Percentiles rank a stretch among this genome's conserved stretches.
Conservation (phyloP, 2,329 filamentous ascomycete genomes). For the Fusarium udum region DNA sequence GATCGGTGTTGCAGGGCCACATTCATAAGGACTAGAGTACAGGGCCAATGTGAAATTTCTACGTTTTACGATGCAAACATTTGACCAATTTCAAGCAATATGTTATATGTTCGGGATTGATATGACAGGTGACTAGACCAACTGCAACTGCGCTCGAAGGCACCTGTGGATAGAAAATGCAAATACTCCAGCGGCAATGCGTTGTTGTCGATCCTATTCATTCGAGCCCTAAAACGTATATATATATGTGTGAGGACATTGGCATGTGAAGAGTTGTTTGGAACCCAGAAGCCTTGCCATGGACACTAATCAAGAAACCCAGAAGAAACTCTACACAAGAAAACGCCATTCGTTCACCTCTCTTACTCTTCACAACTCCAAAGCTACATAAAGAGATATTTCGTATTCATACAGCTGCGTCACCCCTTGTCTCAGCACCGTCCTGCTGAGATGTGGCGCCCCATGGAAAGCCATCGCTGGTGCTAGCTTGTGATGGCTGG, state of each 20-base stretch:
- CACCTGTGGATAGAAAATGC: neutral
- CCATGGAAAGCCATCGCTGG: constrained; percentile 32
- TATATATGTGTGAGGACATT: constrained; percentile 11
- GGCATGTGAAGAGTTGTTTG: neutral
- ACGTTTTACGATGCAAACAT: neutral
- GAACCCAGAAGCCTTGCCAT: constrained; percentile 1
- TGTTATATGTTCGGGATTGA: neutral
- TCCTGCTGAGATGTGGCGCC: constrained; percentile 33
- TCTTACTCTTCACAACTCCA: constrained; percentile 25
- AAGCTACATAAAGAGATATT: constrained; percentile 5
- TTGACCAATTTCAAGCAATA: neutral
- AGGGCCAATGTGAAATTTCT: constrained; percentile 14
- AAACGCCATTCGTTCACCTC: constrained; percentile 35
- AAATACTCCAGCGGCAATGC: neutral
- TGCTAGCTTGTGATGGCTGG: constrained; percentile 35
- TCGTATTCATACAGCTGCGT: constrained; percentile 49
- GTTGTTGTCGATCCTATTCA: constrained; percentile 1
- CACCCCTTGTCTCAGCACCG: constrained; percentile 22
- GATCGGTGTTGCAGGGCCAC: constrained; percentile 4
- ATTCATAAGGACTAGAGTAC: constrained; percentile 19
- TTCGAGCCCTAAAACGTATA: constrained; percentile 22
- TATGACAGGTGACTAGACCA: neutral
- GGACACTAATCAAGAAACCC: constrained; percentile 17
- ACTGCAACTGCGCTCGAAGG: neutral
- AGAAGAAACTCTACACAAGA: constrained; percentile 26